Evolutionary conservation across 148 eudicot genomes (phyloP).

Genomic region (Nepenthes mirabilis): DNA sequence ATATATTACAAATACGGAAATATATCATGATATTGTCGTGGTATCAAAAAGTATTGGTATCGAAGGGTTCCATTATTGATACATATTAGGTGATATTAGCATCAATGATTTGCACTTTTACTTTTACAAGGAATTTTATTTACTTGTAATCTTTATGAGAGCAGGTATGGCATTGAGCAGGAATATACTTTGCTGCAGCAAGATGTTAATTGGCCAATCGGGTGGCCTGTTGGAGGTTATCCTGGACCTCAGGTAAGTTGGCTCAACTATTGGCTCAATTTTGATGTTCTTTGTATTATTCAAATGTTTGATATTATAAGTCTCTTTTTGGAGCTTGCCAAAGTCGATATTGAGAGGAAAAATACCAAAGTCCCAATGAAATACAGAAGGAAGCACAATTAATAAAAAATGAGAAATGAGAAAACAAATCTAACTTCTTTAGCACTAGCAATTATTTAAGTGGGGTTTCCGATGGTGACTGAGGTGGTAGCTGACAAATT

Average conservation of each 20-base stretch:
- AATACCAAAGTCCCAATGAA: too few species aligned
- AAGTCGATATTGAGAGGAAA: too few species aligned
- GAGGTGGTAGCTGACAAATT: too few species aligned
- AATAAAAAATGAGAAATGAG: too few species aligned
- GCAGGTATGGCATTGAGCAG: conserved; percentile 53
- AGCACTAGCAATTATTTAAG: too few species aligned
- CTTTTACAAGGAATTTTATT: neutral
- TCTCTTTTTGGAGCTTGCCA: neutral
- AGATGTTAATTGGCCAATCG: conserved; percentile 43
- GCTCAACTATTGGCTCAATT: neutral
- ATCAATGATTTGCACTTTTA: neutral
- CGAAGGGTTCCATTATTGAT: too few species aligned
- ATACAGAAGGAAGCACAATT: too few species aligned
- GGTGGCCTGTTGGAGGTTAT: conserved; percentile 53
- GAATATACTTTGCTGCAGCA: conserved; percentile 51
- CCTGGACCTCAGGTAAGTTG: conserved; percentile 39
- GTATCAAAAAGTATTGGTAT: too few species aligned
- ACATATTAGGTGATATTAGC: neutral
- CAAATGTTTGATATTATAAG: neutral
- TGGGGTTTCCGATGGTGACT: too few species aligned
- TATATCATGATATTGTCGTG: too few species aligned
- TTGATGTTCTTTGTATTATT: neutral
- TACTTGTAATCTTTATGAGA: neutral
- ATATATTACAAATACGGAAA: too few species aligned
- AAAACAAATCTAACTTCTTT: too few species aligned